Evolutionary conservation across 805 yeast genomes (phyloP), one percentile per base, ranked within the genome.

Genomic region (Blastobotrys terrestris): DNA sequence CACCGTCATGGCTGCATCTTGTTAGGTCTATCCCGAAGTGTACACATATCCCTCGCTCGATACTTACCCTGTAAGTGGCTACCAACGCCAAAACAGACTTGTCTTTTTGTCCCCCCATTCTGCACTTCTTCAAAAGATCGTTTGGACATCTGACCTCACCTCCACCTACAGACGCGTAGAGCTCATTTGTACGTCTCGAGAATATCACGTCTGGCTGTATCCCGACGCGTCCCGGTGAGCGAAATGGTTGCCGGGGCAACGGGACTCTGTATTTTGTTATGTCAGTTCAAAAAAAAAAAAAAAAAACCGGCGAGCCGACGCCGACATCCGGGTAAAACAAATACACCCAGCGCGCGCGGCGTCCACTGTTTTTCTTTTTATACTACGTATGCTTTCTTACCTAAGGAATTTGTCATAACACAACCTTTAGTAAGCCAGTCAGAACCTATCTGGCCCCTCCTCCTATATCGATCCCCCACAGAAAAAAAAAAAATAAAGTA

Each of bases 1-100:
- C 14, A 50, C 20, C 2, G 53, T 50, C 16, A 31, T 46, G 7
- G 48, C 50, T 48, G 16, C 35, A 26, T 26, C 13, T 41, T 41
- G 8, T 13, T 15, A 3, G 8, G 20, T 41, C 18, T 2, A 15
- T 15, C 4, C 42, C 15, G 42, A 14, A 39, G 20, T 41, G 11
- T 41, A 19, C 19, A 26, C 35, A 5, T 11, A 26, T 11, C 11
- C 35, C 35, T 11, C 5, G 35, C 5, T 6, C 35, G 11, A 8
- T 41, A 41, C 44, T 41, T 20, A 41, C 44, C 46, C 39, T 44
- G 50, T 3, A 47, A 18, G 20, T 47, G 35, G 26, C 35, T 18
- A 19, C 26, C 50, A 21, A 47, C 50, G 13, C 44, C 44, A 4
- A 11, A 19, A 3, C 44, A 47, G 44, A 39, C 44, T 19, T 40